Base-by-base conservation (phyloP, 306 rosid species). In the Hippophae rhamnoides region DNA sequence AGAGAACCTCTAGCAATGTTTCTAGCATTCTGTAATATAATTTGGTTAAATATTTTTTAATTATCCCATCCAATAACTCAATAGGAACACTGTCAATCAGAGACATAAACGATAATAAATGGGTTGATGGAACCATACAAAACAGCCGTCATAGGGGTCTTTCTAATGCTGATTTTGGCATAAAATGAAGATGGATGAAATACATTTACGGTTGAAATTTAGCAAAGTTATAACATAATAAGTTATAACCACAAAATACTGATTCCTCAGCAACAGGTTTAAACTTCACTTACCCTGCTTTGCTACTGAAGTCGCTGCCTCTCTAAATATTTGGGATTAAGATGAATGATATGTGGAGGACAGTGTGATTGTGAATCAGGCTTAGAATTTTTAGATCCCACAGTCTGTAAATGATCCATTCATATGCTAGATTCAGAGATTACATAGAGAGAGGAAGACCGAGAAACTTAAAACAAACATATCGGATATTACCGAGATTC, bases 251-350 rank as follows among this genome's bases (percentile, higher is more conserved):
- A 47, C 13, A 13, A 41, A 50, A 41, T 62, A 47, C 47, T 42
- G 25, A 56, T 49, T 43, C 59, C 74, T 27, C 27, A 49, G 26
- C 6, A 26, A 60, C 38, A 44, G 43, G 41, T 47, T 57, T 57
- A 18, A 58, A 58, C 65, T 67, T 69, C 68, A 75, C 94, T 55
- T 73, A 90, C 97, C 87, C 78, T 67, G 55, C 65, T 65, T 26
- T 89, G 78, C 80, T 83, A 92, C 82, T 86, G 90, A 71, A 90
- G 85, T 46, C 85, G 85, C 70, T 89, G 97, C 62, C 86, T 82
- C 73, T 90, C 97, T 63, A 90, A 73, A 78, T 86, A 90, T 75
- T 87, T 86, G 69, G 97, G 97, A 78, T 90, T 86, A 57, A 90
- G 94, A 68, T 90, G 97, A 72, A 90, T 86, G 66, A 94, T 79